A percentile compares a stretch with the other conserved stretches of the same genome.
phyloP scores from a whole-genome alignment of 352 stramenopile species.

The Phytophthora uliginosa region DNA sequence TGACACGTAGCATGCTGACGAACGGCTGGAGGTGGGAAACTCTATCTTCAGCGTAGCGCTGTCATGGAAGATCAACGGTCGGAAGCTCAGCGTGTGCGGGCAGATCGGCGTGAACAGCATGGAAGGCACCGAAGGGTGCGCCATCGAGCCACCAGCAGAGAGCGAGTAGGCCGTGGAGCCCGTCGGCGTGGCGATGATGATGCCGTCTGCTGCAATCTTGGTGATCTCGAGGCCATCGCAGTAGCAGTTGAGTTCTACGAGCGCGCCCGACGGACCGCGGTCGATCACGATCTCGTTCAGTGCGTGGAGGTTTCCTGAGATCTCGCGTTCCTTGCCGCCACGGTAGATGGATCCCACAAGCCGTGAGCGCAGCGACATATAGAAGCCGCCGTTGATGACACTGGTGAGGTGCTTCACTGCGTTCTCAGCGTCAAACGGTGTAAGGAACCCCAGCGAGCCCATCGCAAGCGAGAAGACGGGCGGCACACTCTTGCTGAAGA shows the following conservation, averaged over 20 bases:
- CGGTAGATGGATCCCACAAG: slow-evolving; percentile 81
- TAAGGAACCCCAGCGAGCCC: slow-evolving; percentile 97
- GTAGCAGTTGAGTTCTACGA: slow-evolving; percentile 98
- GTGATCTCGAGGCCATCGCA: slow-evolving; percentile 97
- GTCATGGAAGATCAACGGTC: slow-evolving; percentile 93
- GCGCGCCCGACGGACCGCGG: slow-evolving; percentile 87
- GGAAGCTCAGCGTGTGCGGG: slow-evolving; percentile 97
- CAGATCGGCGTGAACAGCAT: slow-evolving; percentile 99
- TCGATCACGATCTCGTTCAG: slow-evolving; percentile 99
- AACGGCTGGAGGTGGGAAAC: slow-evolving; percentile 83
- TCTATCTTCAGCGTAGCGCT: slow-evolving; percentile 92
- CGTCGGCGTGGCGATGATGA: slow-evolving; percentile 99
- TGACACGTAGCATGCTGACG: slow-evolving; percentile 85
- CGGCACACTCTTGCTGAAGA: slow-evolving; percentile 93
- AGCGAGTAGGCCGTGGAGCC: slow-evolving; percentile 99
- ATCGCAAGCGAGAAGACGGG: slow-evolving; percentile 96
- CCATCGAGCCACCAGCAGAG: slow-evolving; percentile 97
- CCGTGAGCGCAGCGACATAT: slow-evolving; percentile 85
- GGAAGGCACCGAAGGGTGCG: slow-evolving; percentile 97
- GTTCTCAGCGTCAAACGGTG: slow-evolving; percentile 90
- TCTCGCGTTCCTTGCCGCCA: slow-evolving; percentile 59
- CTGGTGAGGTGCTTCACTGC: slow-evolving; percentile 75
- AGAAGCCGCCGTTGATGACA: slow-evolving; percentile 86
- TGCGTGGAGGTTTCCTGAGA: slow-evolving; percentile 88
- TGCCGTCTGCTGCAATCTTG: slow-evolving; percentile 96